Percentiles rank a stretch among this genome's conserved stretches.
These are phyloP conservation scores for Sporothrix protearum DNA, from an alignment of 2,329 filamentous ascomycete species.

Conservation along the genomic window DNA sequence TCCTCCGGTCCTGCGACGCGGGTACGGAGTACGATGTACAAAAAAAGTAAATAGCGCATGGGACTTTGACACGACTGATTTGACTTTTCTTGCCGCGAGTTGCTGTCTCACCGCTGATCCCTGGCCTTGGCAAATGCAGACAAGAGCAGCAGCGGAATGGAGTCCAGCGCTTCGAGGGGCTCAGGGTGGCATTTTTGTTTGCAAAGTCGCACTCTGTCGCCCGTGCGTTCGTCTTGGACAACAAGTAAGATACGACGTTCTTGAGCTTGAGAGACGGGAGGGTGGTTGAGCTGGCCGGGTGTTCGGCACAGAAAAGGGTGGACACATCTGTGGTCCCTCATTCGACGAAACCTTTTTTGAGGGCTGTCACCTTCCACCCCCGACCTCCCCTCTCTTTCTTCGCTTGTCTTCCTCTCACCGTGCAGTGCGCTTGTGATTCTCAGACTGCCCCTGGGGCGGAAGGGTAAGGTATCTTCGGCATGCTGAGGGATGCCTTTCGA, in stretches of 20 bases:
- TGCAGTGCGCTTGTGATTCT: background rate
- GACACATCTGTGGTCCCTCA: background rate
- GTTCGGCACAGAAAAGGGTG: slow-evolving; percentile 7
- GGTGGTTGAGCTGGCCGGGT: background rate
- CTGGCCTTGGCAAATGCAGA: slow-evolving; percentile 9
- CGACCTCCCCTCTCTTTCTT: background rate
- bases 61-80: background rate
- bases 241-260: too few species aligned
- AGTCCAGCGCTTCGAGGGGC: background rate
- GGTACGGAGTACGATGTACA: background rate
- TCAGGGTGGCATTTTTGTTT: too few species aligned
- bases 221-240: too few species aligned
- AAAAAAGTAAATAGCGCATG: background rate
- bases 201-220: too few species aligned
- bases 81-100: background rate
- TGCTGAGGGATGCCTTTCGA: background rate
- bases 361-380: background rate
- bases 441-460: background rate
- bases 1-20: background rate
- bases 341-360: background rate
- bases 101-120: slow-evolving; percentile 1
- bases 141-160: background rate
- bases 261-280: background rate
- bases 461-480: slow-evolving; percentile 18
- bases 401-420: background rate